Evolutionary conservation across 2,329 filamentous ascomycete species (phyloP).

Genomic region (Sporothrix sp.): DNA sequence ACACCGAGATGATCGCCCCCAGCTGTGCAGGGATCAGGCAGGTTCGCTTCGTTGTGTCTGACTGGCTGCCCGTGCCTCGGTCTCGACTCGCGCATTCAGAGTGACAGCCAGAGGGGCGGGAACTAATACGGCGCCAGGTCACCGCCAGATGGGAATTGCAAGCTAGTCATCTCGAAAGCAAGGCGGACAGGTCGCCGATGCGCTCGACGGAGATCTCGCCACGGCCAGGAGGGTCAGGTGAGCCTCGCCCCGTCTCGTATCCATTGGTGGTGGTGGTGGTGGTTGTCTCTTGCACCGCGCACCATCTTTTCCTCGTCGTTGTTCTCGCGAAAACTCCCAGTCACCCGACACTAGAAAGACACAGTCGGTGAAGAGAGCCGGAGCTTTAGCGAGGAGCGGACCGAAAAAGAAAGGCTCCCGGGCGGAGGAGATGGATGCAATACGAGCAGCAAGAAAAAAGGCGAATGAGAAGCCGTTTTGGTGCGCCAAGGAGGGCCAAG

Average conservation of each 20-base stretch:
- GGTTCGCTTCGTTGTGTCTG: too few relatives aligned
- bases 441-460: too few relatives aligned
- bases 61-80: too few relatives aligned
- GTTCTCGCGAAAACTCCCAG: not conserved
- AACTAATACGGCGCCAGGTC: constrained; percentile 1
- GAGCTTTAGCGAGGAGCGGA: not conserved
- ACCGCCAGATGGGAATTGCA: constrained; percentile 1
- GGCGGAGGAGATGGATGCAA: not conserved
- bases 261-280: not conserved
- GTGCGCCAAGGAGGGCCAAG: too few relatives aligned
- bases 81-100: too few relatives aligned
- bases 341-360: not conserved
- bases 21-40: too few relatives aligned
- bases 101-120: not conserved
- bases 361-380: not conserved
- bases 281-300: not conserved
- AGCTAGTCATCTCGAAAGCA: not conserved
- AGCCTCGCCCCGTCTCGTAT: not conserved
- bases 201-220: too few relatives aligned
- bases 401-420: not conserved
- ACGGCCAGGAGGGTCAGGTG: not conserved
- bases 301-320: not conserved
- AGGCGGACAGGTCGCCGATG: too few relatives aligned
- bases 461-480: not conserved
- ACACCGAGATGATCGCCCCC: too few relatives aligned